Conservation (phyloP, 495 filamentous ascomycete species). For the Penicillium nucicola region DNA sequence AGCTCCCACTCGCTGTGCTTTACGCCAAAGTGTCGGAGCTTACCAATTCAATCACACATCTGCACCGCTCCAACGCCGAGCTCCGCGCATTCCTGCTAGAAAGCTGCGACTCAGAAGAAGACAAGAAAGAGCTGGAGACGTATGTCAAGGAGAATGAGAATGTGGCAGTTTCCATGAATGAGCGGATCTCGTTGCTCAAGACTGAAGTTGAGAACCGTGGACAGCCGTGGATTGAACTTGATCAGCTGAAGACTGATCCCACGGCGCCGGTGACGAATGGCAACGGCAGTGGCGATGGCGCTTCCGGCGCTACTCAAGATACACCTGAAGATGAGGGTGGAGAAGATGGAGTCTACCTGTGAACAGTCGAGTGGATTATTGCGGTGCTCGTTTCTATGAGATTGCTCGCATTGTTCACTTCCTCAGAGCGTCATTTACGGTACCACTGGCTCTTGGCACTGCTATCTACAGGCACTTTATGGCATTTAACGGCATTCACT, state of each 20-base stretch:
- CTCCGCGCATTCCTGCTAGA: conserved; percentile 54
- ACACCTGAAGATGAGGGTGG: conserved; percentile 7
- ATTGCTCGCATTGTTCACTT: neutral
- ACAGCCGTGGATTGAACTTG: conserved; percentile 61
- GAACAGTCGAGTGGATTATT: conserved; percentile 10
- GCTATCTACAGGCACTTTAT: neutral
- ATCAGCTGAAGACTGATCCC: conserved; percentile 22
- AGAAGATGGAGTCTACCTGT: conserved; percentile 65
- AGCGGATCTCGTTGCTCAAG: conserved; percentile 65
- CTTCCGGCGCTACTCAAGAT: conserved; percentile 26
- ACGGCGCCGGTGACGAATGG: conserved; percentile 22
- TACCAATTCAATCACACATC: conserved; percentile 77
- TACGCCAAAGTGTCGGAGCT: conserved; percentile 81
- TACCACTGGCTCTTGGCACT: neutral
- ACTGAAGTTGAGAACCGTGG: conserved; percentile 75
- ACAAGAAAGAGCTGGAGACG: conserved; percentile 50
- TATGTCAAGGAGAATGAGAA: conserved; percentile 65
- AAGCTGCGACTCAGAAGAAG: conserved; percentile 58
- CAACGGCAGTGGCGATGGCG: neutral
- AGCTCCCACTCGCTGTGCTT: conserved; percentile 67
- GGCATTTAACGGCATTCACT: neutral
- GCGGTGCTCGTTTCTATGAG: neutral
- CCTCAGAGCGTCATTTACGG: neutral
- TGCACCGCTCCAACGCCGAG: conserved; percentile 74
- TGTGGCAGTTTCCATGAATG: conserved; percentile 70